Conservation (phyloP, 1,139 yeast species). For the Eremothecium cymbalariae region DNA sequence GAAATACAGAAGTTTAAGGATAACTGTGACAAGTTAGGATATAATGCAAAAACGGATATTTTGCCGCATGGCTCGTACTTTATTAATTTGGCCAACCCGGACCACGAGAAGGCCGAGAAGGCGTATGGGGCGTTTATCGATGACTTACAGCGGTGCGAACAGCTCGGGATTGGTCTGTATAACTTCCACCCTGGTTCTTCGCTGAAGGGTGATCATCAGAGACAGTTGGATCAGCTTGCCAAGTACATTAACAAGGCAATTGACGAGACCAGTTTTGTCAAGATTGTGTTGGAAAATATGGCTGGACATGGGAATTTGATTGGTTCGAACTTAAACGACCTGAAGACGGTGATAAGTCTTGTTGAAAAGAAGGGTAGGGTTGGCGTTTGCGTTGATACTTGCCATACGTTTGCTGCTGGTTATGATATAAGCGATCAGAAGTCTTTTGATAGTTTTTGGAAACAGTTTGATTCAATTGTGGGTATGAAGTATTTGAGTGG, state of each 20-base stretch:
- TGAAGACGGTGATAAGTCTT: slow-evolving; percentile 62
- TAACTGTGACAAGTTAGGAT: slow-evolving; percentile 53
- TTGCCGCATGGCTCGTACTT: slow-evolving; percentile 94
- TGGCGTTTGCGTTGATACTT: slow-evolving; percentile 93
- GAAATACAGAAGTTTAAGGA: slow-evolving; percentile 59
- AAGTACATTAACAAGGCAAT: slow-evolving; percentile 72
- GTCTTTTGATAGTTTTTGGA: slow-evolving; percentile 60
- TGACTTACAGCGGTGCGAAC: slow-evolving; percentile 81
- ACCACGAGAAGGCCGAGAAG: slow-evolving; percentile 63
- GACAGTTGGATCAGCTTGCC: slow-evolving; percentile 63
- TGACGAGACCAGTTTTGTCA: slow-evolving; percentile 63
- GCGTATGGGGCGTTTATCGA: slow-evolving; percentile 77
- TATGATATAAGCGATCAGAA: slow-evolving; percentile 65
- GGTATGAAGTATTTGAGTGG: slow-evolving; percentile 73
- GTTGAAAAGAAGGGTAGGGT: slow-evolving; percentile 72
- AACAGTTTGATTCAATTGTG: slow-evolving; percentile 57
- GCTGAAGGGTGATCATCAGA: slow-evolving; percentile 59
- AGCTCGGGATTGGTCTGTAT: slow-evolving; percentile 72
- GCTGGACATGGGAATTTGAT: slow-evolving; percentile 93
- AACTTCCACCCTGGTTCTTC: slow-evolving; percentile 96
- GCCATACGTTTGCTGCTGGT: slow-evolving; percentile 95
- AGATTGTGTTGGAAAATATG: slow-evolving; percentile 91
- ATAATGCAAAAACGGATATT: slow-evolving; percentile 66
- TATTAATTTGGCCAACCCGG: slow-evolving; percentile 89
- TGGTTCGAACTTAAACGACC: slow-evolving; percentile 74